Conservation (phyloP, 2,329 filamentous ascomycete species). For the Alternaria sp. region DNA sequence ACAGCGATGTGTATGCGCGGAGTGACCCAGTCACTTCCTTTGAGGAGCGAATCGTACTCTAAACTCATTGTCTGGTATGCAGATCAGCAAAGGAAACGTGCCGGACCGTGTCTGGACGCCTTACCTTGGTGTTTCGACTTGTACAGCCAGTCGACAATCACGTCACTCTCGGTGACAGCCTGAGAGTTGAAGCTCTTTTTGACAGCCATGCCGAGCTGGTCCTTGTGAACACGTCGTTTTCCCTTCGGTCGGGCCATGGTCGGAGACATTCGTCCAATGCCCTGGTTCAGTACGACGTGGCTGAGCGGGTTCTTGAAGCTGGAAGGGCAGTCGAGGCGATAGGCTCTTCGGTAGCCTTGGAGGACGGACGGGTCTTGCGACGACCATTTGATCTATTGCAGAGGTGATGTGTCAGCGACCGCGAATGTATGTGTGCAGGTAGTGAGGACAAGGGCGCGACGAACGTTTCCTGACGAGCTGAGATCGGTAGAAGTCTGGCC, state of each 20-base stretch:
- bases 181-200: conserved; percentile 85
- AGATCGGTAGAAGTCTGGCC: conserved; percentile 44
- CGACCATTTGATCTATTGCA: conserved; percentile 68
- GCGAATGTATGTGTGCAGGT: conserved; percentile 7
- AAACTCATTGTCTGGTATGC: conserved; percentile 56
- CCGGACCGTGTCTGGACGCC: conserved; percentile 3
- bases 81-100: conserved; percentile 15
- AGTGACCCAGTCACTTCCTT: conserved; percentile 38
- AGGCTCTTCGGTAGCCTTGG: conserved; percentile 77
- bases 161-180: conserved; percentile 81
- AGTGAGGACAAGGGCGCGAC: conserved; percentile 26
- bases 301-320: conserved; percentile 67
- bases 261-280: conserved; percentile 76
- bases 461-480: conserved; percentile 43
- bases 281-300: conserved; percentile 62
- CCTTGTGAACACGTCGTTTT: conserved; percentile 73
- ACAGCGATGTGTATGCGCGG: conserved; percentile 29
- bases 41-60: conserved; percentile 55
- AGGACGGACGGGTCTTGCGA: conserved; percentile 73
- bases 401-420: conserved; percentile 22
- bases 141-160: conserved; percentile 82
- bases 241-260: conserved; percentile 75
- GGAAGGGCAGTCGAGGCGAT: conserved; percentile 74
- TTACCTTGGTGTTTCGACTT: conserved; percentile 69
- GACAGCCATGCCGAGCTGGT: conserved; percentile 75